Percentiles rank a stretch among this genome's conserved stretches.
These are phyloP conservation scores for Pleoardoris graminearum DNA, from an alignment of 2,329 filamentous ascomycete genomes.

Conservation along the genomic window DNA sequence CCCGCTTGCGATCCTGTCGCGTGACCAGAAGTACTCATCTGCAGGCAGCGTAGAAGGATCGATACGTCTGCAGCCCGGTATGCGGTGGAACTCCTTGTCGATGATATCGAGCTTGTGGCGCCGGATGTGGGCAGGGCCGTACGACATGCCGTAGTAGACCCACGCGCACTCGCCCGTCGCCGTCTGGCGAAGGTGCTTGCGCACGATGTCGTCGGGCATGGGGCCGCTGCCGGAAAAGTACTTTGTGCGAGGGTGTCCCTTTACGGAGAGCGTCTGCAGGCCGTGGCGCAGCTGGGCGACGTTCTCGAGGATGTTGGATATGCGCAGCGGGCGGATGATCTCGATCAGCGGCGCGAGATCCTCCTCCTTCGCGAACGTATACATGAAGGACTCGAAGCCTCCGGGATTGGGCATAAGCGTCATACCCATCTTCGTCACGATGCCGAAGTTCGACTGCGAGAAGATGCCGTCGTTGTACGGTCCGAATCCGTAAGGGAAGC, in stretches of 20 bases:
- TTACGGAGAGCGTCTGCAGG: slow-evolving; percentile 23
- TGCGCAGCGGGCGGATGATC: slow-evolving; percentile 52
- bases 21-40: slow-evolving; percentile 27
- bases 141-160: slow-evolving; percentile 28
- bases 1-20: slow-evolving; percentile 23
- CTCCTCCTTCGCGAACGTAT: slow-evolving; percentile 54
- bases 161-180: slow-evolving; percentile 21
- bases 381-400: slow-evolving; percentile 26
- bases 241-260: slow-evolving; percentile 19
- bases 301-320: slow-evolving; percentile 26
- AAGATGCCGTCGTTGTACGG: slow-evolving; percentile 45
- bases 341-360: slow-evolving; percentile 55
- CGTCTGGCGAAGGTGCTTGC: slow-evolving; percentile 17
- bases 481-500: slow-evolving; percentile 45
- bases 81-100: slow-evolving; percentile 20
- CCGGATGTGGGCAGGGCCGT: slow-evolving; percentile 22
- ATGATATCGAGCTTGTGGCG: slow-evolving; percentile 23
- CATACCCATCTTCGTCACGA: slow-evolving; percentile 57
- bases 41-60: slow-evolving; percentile 19
- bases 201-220: slow-evolving; percentile 16
- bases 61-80: slow-evolving; percentile 19
- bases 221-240: slow-evolving; percentile 18
- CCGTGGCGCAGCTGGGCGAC: slow-evolving; percentile 27
- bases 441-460: slow-evolving; percentile 42
- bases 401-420: slow-evolving; percentile 27